Evolutionary conservation across 345 rosid species (phyloP).

Genomic region (Hibiscus trionum): DNA sequence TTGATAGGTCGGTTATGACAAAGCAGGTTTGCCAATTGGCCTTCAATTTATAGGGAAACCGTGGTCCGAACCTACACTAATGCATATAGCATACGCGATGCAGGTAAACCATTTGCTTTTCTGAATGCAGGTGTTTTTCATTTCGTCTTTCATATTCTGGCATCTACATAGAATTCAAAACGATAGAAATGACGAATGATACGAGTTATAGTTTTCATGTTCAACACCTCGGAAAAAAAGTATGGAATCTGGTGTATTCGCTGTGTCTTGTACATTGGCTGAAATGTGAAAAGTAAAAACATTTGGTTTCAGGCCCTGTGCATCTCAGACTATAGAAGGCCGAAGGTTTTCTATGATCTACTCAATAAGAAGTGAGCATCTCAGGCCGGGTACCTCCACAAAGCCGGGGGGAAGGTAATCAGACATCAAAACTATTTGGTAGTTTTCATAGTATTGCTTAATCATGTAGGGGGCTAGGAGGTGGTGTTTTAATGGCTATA

Average conservation of each 20-base stretch:
- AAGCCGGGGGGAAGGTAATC: neutral
- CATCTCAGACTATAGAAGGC: slow-evolving; percentile 6
- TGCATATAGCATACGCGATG: slow-evolving; percentile 51
- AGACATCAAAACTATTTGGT: neutral
- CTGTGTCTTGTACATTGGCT: neutral
- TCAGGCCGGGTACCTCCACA: neutral
- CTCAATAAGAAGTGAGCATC: neutral
- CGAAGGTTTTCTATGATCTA: slow-evolving; percentile 3
- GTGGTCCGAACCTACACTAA: slow-evolving; percentile 61
- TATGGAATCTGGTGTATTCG: neutral
- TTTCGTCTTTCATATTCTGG: neutral
- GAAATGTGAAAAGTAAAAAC: too few species aligned
- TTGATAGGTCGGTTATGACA: slow-evolving; percentile 60
- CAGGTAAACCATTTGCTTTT: slow-evolving; percentile 31
- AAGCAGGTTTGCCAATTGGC: slow-evolving; percentile 56
- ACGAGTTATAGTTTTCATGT: neutral
- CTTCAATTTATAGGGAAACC: slow-evolving; percentile 71
- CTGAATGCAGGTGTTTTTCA: neutral
- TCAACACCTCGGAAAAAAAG: neutral
- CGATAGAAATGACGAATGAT: too few species aligned
- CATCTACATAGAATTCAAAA: neutral
- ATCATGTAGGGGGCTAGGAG: too few species aligned
- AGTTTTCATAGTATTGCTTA: too few species aligned
- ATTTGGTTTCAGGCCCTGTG: neutral
- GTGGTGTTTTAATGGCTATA: too few species aligned